Evolutionary conservation across 306 rosid species (phyloP).

Genomic region (Echinosophora koreensis): DNA sequence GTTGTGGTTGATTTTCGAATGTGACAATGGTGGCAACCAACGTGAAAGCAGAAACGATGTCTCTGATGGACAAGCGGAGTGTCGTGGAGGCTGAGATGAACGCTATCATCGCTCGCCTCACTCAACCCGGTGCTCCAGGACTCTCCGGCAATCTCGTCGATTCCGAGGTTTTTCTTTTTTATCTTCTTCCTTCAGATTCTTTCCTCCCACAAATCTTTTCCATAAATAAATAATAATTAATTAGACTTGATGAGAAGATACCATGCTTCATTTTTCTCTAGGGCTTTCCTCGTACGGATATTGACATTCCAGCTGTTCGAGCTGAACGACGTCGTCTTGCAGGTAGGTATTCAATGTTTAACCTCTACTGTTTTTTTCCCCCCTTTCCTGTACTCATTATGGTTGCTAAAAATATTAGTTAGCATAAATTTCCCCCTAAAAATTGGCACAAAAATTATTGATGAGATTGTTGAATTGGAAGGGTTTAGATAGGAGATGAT

Average conservation of each 20-base stretch:
- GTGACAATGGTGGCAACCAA: constrained; percentile 76
- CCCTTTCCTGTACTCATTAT: background rate
- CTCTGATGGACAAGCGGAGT: constrained; percentile 76
- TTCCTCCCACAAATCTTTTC: background rate
- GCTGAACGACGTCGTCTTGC: constrained; percentile 80
- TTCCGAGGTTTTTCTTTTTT: constrained; percentile 61
- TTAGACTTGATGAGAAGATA: background rate
- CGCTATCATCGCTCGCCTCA: constrained; percentile 71
- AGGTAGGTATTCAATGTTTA: constrained; percentile 50
- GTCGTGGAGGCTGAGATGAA: constrained; percentile 82
- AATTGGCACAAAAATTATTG: too few species aligned
- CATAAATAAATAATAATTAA: background rate
- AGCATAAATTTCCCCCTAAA: background rate
- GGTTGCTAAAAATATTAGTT: background rate
- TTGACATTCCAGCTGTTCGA: constrained; percentile 77
- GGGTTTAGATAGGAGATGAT: too few species aligned
- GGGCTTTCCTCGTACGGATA: constrained; percentile 93
- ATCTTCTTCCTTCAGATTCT: background rate
- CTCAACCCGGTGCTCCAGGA: constrained; percentile 88
- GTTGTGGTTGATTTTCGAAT: too few species aligned
- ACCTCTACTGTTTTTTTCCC: background rate
- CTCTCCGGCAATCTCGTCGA: constrained; percentile 78
- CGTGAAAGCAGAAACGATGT: constrained; percentile 76
- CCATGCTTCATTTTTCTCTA: constrained; percentile 34
- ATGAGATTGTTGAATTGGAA: too few species aligned